Evolutionary conservation across 768 basidiomycete species (phyloP).

Genomic region (Phlebiopsis flavidoalba): DNA sequence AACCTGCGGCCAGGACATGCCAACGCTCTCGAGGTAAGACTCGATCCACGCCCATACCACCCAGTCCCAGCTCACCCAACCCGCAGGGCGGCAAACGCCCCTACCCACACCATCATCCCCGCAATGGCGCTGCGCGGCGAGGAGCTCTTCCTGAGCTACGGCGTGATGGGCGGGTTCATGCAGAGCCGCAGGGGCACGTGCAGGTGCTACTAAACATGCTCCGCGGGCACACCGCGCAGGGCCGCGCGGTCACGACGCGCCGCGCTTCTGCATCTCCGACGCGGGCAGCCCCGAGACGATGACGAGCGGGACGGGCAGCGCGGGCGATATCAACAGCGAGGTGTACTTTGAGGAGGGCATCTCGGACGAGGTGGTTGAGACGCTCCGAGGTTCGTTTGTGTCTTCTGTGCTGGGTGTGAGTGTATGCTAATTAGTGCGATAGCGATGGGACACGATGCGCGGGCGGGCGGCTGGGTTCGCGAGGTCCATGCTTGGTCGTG

Average conservation of each 20-base stretch:
- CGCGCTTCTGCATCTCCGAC: slow-evolving; percentile 95
- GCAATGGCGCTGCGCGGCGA: slow-evolving; percentile 73
- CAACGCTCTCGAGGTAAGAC: slow-evolving; percentile 67
- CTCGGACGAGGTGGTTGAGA: slow-evolving; percentile 50
- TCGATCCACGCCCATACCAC: not conserved
- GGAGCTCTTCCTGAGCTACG: slow-evolving; percentile 85
- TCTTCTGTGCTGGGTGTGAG: not conserved
- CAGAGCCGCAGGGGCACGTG: slow-evolving; percentile 95
- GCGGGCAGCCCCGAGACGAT: slow-evolving; percentile 66
- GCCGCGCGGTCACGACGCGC: slow-evolving; percentile 90
- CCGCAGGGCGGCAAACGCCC: slow-evolving; percentile 70
- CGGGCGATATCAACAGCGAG: slow-evolving; percentile 71
- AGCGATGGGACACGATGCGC: slow-evolving; percentile 91
- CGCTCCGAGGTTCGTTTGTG: slow-evolving; percentile 51
- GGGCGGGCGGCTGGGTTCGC: slow-evolving; percentile 52
- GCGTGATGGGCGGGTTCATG: slow-evolving; percentile 93
- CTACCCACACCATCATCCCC: slow-evolving; percentile 94
- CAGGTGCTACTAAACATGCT: slow-evolving; percentile 91
- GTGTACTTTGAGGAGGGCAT: slow-evolving; percentile 90
- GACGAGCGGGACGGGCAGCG: slow-evolving; percentile 37
- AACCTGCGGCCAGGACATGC: slow-evolving; percentile 75
- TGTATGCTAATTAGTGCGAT: not conserved
- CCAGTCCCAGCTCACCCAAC: slow-evolving; percentile 17
- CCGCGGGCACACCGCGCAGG: slow-evolving; percentile 81
- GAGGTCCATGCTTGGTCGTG: slow-evolving; percentile 70